Base-by-base conservation (phyloP, 176 grass and related monocot genomes). In the Oryza meridionalis region DNA sequence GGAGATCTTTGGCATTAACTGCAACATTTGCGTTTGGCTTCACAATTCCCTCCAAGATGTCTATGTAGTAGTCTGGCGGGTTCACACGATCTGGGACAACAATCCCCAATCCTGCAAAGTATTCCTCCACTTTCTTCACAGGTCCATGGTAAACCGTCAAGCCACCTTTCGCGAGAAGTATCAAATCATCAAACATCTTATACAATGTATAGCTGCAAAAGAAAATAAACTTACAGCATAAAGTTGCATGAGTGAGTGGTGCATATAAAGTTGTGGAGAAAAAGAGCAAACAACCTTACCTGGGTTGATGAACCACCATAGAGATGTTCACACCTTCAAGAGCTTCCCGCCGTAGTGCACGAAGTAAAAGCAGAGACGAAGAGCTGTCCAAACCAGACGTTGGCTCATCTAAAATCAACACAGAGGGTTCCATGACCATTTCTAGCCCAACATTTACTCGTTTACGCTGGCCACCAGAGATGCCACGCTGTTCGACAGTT, bases 221-320 rank as follows among this genome's bases (percentile, higher is more conserved):
- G 29, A 31, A 31, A 31, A 61, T 44, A 73, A 68, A 38, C 37
- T 14, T 11, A 9, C 66, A 82, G 43, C 45, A 40, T 72, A 26
- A 64, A 9, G 3, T 59, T 59, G 17, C 3, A 1, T 29, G 22
- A 69, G 17, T 29, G 22, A 69, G 17, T 63, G 29, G 7, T 33
- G 14, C 16, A 44, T 49, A 10, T 10, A 78, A 1, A 63, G 15
- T 51, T 16, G 49, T 51, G 13, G 14, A 51, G 15, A 51, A 51
- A 15, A n/a, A 44, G 66, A 92, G 43, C 14, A 82, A 85, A 66
- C 53, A 90, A 97, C 94, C 29, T 31, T 31, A 31, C 29, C 94
- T 97, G 55, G 95, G 95, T 79, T 97, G 95, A 86, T 97, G 95
- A 86, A 97, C 92, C 31, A 97, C 95, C 92, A 94, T 89, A 44